Percentiles rank a stretch among this genome's conserved stretches.
phyloP scores from a whole-genome alignment of 306 rosid species.

The Oxytropis ochrocephala region DNA sequence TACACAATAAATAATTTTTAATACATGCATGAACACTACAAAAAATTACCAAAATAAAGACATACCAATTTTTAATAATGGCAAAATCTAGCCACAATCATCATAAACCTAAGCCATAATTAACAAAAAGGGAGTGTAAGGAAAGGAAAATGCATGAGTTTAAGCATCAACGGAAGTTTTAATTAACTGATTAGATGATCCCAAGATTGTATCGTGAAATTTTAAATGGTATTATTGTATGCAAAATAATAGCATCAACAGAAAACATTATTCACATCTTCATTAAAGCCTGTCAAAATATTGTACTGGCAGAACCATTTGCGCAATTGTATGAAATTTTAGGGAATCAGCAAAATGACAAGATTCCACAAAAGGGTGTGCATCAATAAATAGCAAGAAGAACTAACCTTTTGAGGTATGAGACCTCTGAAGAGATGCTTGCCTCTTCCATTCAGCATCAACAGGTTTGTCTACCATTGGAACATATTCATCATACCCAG shows the following conservation, averaged over 20 bases:
- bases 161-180: too few species aligned
- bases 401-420: constrained; percentile 58
- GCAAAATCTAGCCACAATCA: not conserved
- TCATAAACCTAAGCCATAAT: not conserved
- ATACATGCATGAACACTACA: not conserved
- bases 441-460: constrained; percentile 81
- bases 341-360: constrained; percentile 4
- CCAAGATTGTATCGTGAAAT: not conserved
- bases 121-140: too few species aligned
- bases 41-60: not conserved
- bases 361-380: not conserved
- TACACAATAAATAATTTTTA: not conserved
- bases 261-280: not conserved
- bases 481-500: constrained; percentile 89
- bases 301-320: not conserved
- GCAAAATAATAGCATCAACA: not conserved
- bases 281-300: constrained; percentile 4
- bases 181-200: not conserved
- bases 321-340: not conserved
- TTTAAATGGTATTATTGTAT: not conserved
- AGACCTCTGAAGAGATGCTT: constrained; percentile 46
- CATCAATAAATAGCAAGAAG: constrained; percentile 4
- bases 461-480: constrained; percentile 99
- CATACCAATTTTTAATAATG: not conserved
- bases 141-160: too few species aligned